These are phyloP conservation scores for Corrigiola litoralis DNA, from an alignment of 179 eudicot genomes.

Conservation along the genomic window DNA sequence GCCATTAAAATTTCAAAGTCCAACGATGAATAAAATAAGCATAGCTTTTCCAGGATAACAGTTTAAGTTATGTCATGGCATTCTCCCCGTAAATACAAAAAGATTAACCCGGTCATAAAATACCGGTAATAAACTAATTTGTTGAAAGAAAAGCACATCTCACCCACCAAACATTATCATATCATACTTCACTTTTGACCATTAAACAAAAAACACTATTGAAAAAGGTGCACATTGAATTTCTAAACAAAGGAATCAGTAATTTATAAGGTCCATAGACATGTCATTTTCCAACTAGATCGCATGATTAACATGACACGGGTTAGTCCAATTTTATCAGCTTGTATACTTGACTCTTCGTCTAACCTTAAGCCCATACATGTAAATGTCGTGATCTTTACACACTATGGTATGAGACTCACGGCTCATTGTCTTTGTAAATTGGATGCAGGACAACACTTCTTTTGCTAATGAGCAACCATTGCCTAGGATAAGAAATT, in stretches of 20 bases:
- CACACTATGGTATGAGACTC: too few relatives aligned
- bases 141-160: conserved; percentile 10
- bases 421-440: too few relatives aligned
- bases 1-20: conserved; percentile 13
- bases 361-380: too few relatives aligned
- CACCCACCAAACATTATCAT: conserved; percentile 7
- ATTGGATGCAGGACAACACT: too few relatives aligned
- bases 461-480: too few relatives aligned
- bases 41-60: neutral
- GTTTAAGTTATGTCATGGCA: neutral
- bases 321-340: neutral
- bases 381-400: too few relatives aligned
- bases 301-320: neutral
- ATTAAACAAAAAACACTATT: conserved; percentile 4
- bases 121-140: neutral
- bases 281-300: conserved; percentile 2
- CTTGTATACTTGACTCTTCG: too few relatives aligned
- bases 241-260: neutral
- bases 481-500: too few relatives aligned
- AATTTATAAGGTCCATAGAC: neutral
- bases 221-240: neutral
- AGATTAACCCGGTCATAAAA: neutral
- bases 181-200: conserved; percentile 17
- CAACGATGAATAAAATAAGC: neutral
- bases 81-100: neutral